Evolutionary conservation across 1,139 yeast genomes (phyloP), one percentile per base, ranked within the genome.

Genomic region (Kluyveromyces marxianus): DNA sequence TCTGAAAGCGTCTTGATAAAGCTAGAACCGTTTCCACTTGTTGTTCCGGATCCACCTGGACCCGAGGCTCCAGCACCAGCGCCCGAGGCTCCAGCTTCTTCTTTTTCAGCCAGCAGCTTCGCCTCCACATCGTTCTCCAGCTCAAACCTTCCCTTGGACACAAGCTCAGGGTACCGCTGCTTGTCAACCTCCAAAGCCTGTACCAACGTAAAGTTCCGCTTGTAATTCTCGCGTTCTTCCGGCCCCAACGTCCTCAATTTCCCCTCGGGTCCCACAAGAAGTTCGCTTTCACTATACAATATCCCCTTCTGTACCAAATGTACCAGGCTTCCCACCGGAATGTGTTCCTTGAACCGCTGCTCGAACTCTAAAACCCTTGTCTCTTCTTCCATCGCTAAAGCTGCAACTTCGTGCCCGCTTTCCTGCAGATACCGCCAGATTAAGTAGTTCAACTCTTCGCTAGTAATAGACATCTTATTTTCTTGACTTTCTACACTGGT

Each of bases 381-480:
- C 56, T 87, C 92, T 54, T 84, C 83, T 52, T 85, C 88, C 40
- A 92, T 68, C 0, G 97, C 95, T 59, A 76, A 81, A 0, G 96
- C 92, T 2, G 95, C 74, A 34, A 87, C 72, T 47, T 85, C 94
- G 48, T 61, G 66, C 42, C 96, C 97, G 5, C 87, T 75, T 63
- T 92, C 98, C 62, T 88, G 96, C 39, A 90, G 73, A 62, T 92
- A 92, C 54, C 97, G 70, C 96, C 97, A 92, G 50, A 92, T 78
- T 59, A 92, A 74, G 63, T 92, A 90, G 70, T 92, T 92, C 49
- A 92, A 75, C 68, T 90, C 96, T 49, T 77, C 80, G 51, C 95
- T 83, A 4, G 95, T 77, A 46, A 92, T 70, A 33, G 95, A 83
- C 96, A 88, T 88, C 14, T 21, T 5, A 26, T 5, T 25, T 6